A percentile compares a stretch with the other conserved stretches of the same genome.
Conservation (phyloP, 2,329 filamentous ascomycete species). For the Aaosphaeria pasadenensis region DNA sequence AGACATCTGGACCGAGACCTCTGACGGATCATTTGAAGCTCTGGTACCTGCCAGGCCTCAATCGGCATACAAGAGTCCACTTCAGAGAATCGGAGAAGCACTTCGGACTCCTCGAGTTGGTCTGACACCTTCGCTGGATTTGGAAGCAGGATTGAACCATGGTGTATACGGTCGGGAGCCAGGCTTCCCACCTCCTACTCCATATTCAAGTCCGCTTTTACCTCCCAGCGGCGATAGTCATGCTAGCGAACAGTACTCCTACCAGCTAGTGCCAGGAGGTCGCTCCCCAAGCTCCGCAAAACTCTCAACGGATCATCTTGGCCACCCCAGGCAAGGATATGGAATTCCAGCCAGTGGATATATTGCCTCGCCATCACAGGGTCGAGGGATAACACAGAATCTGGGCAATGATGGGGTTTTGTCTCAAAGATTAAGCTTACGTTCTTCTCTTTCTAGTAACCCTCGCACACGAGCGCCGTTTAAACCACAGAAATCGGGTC, state of each 20-base stretch:
- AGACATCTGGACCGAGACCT: not conserved
- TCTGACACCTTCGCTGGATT: not conserved
- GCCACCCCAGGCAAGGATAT: conserved; percentile 9
- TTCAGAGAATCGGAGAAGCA: conserved; percentile 28
- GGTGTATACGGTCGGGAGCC: not conserved
- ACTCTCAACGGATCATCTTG: conserved; percentile 4
- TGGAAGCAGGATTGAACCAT: not conserved
- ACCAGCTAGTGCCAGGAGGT: conserved; percentile 18
- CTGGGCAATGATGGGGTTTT: too few relatives aligned
- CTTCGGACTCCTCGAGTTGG: conserved; percentile 16
- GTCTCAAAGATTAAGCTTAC: conserved; percentile 23
- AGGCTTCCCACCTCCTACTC: not conserved
- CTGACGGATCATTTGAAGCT: conserved; percentile 8
- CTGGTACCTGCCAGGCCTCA: conserved; percentile 18
- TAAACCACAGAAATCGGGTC: conserved; percentile 78
- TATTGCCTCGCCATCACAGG: too few relatives aligned
- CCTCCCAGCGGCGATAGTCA: conserved; percentile 4
- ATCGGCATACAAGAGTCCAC: conserved; percentile 27
- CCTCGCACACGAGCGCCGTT: conserved; percentile 87
- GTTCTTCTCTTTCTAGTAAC: conserved; percentile 57
- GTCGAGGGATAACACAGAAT: too few relatives aligned
- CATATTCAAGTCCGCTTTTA: conserved; percentile 1
- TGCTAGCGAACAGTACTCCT: conserved; percentile 14
- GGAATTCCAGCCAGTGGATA: not conserved
- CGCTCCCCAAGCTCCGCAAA: conserved; percentile 5